Percentiles rank a stretch among this genome's conserved stretches.
phyloP scores from a whole-genome alignment of 192 early-diverging fungal species.

The Backusella australiensis region DNA sequence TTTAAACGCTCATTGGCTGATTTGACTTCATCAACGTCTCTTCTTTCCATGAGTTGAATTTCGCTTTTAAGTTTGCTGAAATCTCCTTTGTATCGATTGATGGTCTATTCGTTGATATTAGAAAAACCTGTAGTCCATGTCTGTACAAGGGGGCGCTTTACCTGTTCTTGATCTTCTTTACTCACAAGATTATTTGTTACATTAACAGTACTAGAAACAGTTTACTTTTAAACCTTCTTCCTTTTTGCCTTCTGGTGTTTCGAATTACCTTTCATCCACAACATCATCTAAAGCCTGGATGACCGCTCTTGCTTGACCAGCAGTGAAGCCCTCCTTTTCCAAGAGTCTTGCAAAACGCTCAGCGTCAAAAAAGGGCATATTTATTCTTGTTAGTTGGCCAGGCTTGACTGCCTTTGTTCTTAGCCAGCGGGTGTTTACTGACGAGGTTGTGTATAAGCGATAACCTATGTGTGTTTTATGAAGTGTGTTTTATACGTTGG shows the following conservation, averaged over 20 bases:
- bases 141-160: slow-evolving; percentile 7
- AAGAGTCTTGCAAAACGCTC: slow-evolving; percentile 67
- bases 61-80: slow-evolving; percentile 85
- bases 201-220: slow-evolving; percentile 48
- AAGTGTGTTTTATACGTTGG: background rate
- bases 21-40: slow-evolving; percentile 80
- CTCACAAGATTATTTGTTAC: slow-evolving; percentile 66
- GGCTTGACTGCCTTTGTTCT: slow-evolving; percentile 1
- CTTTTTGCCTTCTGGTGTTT: background rate
- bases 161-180: slow-evolving; percentile 77
- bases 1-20: slow-evolving; percentile 76
- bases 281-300: slow-evolving; percentile 73
- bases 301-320: slow-evolving; percentile 68
- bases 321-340: slow-evolving; percentile 68
- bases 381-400: background rate
- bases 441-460: background rate
- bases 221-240: background rate
- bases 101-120: slow-evolving; percentile 39
- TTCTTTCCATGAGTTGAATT: slow-evolving; percentile 86
- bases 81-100: slow-evolving; percentile 83
- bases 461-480: background rate
- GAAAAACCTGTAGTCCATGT: no score
- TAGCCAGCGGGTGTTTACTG: background rate
- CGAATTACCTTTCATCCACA: slow-evolving; percentile 62
- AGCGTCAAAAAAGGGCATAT: slow-evolving; percentile 67